Evolutionary conservation across 1,284 basidiomycete genomes (phyloP), one percentile per base, ranked within the genome.

Genomic region (Ceratobasidium sp.): DNA sequence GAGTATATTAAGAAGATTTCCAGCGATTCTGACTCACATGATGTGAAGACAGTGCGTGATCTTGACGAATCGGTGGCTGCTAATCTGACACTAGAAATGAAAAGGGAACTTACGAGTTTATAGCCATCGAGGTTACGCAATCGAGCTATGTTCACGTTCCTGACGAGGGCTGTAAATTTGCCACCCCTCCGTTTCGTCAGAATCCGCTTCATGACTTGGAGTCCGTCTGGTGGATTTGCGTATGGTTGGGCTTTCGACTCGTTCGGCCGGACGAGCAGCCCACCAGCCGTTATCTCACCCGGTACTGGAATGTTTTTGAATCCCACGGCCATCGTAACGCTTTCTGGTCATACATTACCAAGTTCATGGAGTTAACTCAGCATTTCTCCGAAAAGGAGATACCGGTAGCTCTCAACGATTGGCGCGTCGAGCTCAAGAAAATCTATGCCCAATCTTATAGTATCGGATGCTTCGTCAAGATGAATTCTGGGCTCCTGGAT

Each of bases 181-280:
- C 52, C 12, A 5, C 28, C 39, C 21, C 36, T 30, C 59, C 59
- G 9, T 61, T 61, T 16, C 36, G 41, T 14, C 59, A 61, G 12
- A 61, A 61, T 46, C 23, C 10, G 21, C 59, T 61, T 14, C 59
- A 61, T 28, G 59, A 61, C 12, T 14, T 61, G 23, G 59, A 61
- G 41, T 61, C 59, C 10, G 1, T 61, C 23, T 61, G 59, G 59
- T 61, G 59, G 59, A 30, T 61, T 16, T 28, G n/a, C 8, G 32
- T 61, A 21, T 61, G 36, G 36, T 28, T 28, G 41, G 18, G 18
- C 46, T 48, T 48, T 21, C 46, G 16, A n/a, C 16, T n/a, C 23
- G 18, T 48, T 23, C 8, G 10, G 6, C 16, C 46, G 6, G 46
- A 23, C 46, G 46, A 48, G 46, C 46, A 23, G 1, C 46, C 46